phyloP scores from a whole-genome alignment of 164 flowering plant species.

The Cinnamomum chago region DNA sequence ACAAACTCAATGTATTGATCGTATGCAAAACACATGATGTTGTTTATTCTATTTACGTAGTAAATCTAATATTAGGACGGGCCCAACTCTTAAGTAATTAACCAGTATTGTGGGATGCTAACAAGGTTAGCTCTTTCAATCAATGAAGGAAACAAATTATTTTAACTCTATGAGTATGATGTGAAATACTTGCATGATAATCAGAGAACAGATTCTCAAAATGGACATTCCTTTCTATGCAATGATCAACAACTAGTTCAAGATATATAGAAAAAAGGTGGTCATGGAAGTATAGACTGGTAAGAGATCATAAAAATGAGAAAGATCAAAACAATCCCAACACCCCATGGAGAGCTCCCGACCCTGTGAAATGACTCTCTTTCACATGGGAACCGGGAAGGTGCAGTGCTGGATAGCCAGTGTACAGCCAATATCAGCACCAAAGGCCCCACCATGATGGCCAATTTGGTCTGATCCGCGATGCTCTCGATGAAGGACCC shows the following conservation, averaged over 20 bases:
- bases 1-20: too few species aligned
- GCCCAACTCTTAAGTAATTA: too few species aligned
- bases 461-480: neutral
- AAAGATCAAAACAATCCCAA: slow-evolving; percentile 4
- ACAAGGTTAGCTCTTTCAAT: too few species aligned
- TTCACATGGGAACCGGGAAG: neutral
- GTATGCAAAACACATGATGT: too few species aligned
- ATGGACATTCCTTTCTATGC: too few species aligned
- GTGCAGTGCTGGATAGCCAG: slow-evolving; percentile 5
- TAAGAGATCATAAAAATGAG: slow-evolving; percentile 10
- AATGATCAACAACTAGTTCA: neutral
- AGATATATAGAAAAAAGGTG: neutral
- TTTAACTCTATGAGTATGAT: too few species aligned
- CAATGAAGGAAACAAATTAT: too few species aligned
- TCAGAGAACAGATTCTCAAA: too few species aligned
- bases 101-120: too few species aligned
- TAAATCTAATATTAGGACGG: too few species aligned
- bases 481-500: neutral
- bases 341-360: slow-evolving; percentile 11
- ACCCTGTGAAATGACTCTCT: slow-evolving; percentile 3
- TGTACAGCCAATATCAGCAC: slow-evolving; percentile 8
- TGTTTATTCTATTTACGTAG: too few species aligned
- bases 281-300: neutral
- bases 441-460: slow-evolving; percentile 8
- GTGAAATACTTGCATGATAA: too few species aligned